Evolutionary conservation across 2,329 filamentous ascomycete species (phyloP).

Genomic region (Aspergillus sp.): DNA sequence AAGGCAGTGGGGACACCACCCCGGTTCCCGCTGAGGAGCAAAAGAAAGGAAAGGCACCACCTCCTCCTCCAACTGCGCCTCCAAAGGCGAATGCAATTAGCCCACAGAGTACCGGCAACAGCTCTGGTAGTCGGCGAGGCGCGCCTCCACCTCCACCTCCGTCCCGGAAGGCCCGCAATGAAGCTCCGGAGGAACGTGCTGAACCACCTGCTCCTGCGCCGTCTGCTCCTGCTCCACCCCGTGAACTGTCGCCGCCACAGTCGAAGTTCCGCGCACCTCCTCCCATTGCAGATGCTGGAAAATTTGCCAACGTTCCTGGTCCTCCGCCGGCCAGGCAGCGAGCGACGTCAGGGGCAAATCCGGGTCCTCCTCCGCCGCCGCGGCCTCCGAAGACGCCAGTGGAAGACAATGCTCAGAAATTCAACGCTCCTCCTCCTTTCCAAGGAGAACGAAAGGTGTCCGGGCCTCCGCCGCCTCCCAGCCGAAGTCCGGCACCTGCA

Average conservation of each 20-base stretch:
- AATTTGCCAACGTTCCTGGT: constrained; percentile 57
- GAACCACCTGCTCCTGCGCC: no score
- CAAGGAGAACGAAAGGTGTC: constrained; percentile 52
- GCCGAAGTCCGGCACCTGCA: constrained; percentile 47
- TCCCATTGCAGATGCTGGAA: constrained; percentile 80
- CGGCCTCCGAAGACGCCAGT: constrained; percentile 61
- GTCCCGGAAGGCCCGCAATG: constrained; percentile 36
- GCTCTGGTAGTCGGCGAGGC: constrained; percentile 43
- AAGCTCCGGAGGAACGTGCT: constrained; percentile 49
- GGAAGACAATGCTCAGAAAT: constrained; percentile 56
- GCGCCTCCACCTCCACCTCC: constrained; percentile 53
- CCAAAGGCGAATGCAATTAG: constrained; percentile 41
- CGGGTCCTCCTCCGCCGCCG: constrained; percentile 59
- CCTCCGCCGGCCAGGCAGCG: constrained; percentile 35
- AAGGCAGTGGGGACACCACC: constrained; percentile 40
- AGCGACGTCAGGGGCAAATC: constrained; percentile 41
- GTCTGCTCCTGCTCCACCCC: constrained; percentile 51
- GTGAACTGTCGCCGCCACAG: constrained; percentile 61
- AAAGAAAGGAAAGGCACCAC: constrained; percentile 46
- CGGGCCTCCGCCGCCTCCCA: constrained; percentile 64
- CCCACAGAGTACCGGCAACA: constrained; percentile 53
- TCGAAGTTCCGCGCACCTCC: constrained; percentile 76
- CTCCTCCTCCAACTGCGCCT: constrained; percentile 48
- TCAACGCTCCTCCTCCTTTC: constrained; percentile 74
- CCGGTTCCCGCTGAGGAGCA: constrained; percentile 36